Evolutionary conservation across 2,329 filamentous ascomycete species (phyloP).

Genomic region (Podosphaera fusca): DNA sequence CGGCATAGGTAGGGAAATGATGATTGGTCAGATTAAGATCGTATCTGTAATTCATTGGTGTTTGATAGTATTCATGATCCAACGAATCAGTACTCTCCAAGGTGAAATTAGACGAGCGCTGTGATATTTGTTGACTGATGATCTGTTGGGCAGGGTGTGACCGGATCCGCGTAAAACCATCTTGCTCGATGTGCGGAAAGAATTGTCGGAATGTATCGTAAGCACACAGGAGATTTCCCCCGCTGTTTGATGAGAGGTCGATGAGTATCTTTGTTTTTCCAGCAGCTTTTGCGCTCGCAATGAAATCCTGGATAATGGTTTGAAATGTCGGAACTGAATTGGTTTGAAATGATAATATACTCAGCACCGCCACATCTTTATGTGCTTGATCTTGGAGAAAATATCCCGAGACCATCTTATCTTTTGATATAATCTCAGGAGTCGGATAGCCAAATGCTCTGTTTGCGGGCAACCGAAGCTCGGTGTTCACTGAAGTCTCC

Average conservation of each 20-base stretch:
- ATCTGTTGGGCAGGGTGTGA: conserved; percentile 9
- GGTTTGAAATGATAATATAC: conserved; percentile 9
- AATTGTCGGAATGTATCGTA: conserved; percentile 25
- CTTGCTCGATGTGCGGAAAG: conserved; percentile 13
- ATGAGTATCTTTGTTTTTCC: conserved; percentile 37
- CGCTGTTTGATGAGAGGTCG: conserved; percentile 35
- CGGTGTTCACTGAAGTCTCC: background rate
- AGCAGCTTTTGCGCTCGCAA: conserved; percentile 21
- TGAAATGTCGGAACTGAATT: conserved; percentile 9
- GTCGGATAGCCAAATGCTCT: conserved; percentile 9
- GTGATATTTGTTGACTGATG: conserved; percentile 7
- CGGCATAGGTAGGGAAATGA: conserved; percentile 7
- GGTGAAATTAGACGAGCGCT: conserved; percentile 5
- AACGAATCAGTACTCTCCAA: conserved; percentile 5
- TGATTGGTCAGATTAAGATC: conserved; percentile 8
- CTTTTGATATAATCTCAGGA: conserved; percentile 8
- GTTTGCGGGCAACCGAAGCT: conserved; percentile 1
- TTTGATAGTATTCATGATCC: conserved; percentile 6
- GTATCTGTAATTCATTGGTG: conserved; percentile 8
- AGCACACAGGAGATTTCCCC: conserved; percentile 26
- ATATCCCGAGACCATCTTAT: conserved; percentile 10
- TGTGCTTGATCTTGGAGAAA: conserved; percentile 8
- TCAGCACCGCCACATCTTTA: conserved; percentile 11
- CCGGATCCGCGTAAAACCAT: conserved; percentile 8
- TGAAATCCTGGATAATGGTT: conserved; percentile 16